Percentiles rank a stretch among this genome's conserved stretches.
These are phyloP conservation scores for Cladosporium sp. DNA, from an alignment of 2,329 filamentous ascomycete species.

Conservation along the genomic window DNA sequence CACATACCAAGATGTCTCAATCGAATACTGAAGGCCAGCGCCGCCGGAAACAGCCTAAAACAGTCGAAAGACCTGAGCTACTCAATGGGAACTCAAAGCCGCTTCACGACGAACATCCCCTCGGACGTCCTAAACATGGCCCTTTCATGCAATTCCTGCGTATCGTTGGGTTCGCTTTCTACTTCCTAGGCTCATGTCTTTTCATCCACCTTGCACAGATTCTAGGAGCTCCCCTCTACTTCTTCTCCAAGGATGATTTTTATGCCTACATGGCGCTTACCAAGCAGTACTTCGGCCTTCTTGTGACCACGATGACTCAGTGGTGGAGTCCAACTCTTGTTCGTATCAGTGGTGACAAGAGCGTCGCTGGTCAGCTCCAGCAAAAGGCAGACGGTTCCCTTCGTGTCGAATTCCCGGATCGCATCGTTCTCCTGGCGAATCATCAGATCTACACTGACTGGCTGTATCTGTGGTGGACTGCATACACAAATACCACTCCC, in stretches of 20 bases:
- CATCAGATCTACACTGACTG: slow-evolving; percentile 78
- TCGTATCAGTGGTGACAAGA: slow-evolving; percentile 78
- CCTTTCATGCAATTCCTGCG: slow-evolving; percentile 43
- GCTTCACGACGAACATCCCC: slow-evolving; percentile 28
- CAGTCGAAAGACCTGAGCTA: neutral
- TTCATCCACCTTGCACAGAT: slow-evolving; percentile 65
- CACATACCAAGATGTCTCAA: slow-evolving; percentile 19
- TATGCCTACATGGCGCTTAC: slow-evolving; percentile 83
- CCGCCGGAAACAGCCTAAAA: slow-evolving; percentile 6
- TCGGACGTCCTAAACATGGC: slow-evolving; percentile 45
- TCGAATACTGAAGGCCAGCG: slow-evolving; percentile 6
- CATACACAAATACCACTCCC: slow-evolving; percentile 63
- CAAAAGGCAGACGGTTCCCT: slow-evolving; percentile 69
- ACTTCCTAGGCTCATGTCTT: slow-evolving; percentile 47
- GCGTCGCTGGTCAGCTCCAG: slow-evolving; percentile 71
- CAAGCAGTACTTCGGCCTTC: slow-evolving; percentile 78
- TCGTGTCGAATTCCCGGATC: slow-evolving; percentile 75
- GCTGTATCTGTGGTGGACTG: slow-evolving; percentile 92
- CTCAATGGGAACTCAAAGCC: slow-evolving; percentile 2
- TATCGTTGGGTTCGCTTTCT: slow-evolving; percentile 46
- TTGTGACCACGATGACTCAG: slow-evolving; percentile 76
- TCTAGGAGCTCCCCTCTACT: slow-evolving; percentile 72
- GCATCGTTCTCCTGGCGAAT: slow-evolving; percentile 79
- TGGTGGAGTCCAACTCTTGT: slow-evolving; percentile 82
- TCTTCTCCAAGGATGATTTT: slow-evolving; percentile 71